Conservation (phyloP, 257 asterid genomes). For the Fraxinus cuspidata region DNA sequence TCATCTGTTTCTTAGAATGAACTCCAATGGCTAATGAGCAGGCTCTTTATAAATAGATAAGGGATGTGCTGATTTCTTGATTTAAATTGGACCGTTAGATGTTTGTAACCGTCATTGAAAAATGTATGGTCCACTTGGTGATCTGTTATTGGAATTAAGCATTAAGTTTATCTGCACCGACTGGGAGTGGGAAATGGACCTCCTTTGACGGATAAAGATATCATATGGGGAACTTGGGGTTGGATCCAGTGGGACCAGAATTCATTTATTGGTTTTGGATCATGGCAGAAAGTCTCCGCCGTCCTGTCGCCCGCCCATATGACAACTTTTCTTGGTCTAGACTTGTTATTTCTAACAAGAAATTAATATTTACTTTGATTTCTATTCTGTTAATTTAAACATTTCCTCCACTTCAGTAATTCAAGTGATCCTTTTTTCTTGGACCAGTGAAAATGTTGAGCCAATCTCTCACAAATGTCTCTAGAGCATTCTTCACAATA, state of each 20-base stretch:
- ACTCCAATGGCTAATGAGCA: not conserved
- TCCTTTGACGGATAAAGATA: not conserved
- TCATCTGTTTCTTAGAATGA: not conserved
- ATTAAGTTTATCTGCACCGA: conserved; percentile 36
- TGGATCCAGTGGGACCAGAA: conserved; percentile 26
- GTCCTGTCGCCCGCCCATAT: not conserved
- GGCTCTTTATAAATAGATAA: not conserved
- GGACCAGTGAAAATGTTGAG: too few species aligned
- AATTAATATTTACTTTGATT: too few species aligned
- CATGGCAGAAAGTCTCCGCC: not conserved
- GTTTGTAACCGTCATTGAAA: not conserved
- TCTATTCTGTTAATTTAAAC: too few species aligned
- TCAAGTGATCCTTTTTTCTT: too few species aligned
- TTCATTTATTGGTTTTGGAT: not conserved
- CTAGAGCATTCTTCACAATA: too few species aligned
- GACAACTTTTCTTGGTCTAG: not conserved
- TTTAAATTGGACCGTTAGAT: conserved; percentile 34
- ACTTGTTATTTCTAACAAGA: too few species aligned
- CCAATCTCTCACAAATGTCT: too few species aligned
- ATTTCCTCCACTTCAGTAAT: too few species aligned
- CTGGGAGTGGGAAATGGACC: conserved; percentile 27
- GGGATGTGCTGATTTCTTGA: not conserved
- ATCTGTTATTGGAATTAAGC: conserved; percentile 1
- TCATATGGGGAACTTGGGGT: not conserved
- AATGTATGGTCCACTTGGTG: conserved; percentile 37